Conservation (phyloP, 2,329 filamentous ascomycete genomes). For the Capronia epimyces region DNA sequence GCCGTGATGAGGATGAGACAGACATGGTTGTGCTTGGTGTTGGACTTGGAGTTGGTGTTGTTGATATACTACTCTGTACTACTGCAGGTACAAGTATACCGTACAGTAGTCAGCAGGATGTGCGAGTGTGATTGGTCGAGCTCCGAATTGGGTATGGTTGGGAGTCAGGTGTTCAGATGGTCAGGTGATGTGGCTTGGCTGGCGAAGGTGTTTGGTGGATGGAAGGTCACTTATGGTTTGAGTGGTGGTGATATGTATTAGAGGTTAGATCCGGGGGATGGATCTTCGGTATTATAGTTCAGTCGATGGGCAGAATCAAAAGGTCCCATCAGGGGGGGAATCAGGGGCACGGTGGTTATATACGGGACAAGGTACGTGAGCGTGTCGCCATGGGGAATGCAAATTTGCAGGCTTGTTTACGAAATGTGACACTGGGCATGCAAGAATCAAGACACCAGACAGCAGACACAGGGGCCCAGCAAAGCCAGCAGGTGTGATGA, state of each 20-base stretch:
- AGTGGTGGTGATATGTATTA: neutral
- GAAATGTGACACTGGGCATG: neutral
- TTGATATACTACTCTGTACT: too few species aligned
- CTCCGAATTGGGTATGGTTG: neutral
- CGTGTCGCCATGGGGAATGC: neutral
- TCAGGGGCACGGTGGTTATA: neutral
- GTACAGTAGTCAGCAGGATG: too few species aligned
- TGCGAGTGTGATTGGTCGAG: neutral
- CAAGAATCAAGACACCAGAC: neutral
- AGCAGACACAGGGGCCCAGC: neutral
- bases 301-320: neutral
- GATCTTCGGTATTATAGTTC: neutral
- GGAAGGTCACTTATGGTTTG: too few species aligned
- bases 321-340: neutral
- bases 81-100: too few species aligned
- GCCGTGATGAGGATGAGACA: constrained; percentile 30
- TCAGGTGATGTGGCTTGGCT: neutral
- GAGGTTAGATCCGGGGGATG: neutral
- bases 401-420: constrained; percentile 3
- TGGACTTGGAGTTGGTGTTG: constrained; percentile 11
- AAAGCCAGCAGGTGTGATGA: constrained; percentile 6
- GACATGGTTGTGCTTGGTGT: constrained; percentile 9
- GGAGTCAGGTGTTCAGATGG: neutral
- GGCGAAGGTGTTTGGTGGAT: neutral
- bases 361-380: neutral